These are phyloP conservation scores for Hemileccinum impolitum DNA, from an alignment of 768 basidiomycete genomes.

Conservation along the genomic window DNA sequence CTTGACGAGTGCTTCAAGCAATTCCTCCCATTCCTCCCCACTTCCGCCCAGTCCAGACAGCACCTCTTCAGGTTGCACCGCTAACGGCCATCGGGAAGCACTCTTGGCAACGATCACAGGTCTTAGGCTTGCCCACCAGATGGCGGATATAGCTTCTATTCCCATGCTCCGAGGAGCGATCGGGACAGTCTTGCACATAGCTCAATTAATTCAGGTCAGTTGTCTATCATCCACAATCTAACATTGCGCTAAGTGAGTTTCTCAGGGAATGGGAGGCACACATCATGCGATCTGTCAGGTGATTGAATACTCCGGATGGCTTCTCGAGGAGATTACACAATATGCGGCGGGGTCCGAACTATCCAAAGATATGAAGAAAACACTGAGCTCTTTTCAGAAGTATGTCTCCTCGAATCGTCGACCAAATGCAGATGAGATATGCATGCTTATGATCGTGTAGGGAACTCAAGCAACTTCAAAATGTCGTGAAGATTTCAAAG, in stretches of 20 bases:
- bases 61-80: conserved; percentile 1
- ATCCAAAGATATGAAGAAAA: background rate
- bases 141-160: conserved; percentile 4
- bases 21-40: background rate
- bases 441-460: no score
- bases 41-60: background rate
- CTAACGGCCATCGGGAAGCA: background rate
- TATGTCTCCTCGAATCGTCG: background rate
- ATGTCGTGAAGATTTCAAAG: conserved; percentile 3
- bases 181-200: conserved; percentile 1
- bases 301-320: conserved; percentile 9
- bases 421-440: no score
- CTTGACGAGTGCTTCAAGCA: background rate
- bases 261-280: conserved; percentile 4
- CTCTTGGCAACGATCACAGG: background rate
- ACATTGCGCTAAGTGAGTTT: no score
- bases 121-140: conserved; percentile 5
- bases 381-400: conserved; percentile 1
- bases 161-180: conserved; percentile 8
- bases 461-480: conserved; percentile 2
- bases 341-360: background rate
- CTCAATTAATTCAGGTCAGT: conserved; percentile 10
- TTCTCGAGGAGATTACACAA: conserved; percentile 6
- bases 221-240: no score
- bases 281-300: conserved; percentile 13